Conservation (phyloP, 352 stramenopile genomes). For the Blastocystis hominis region DNA sequence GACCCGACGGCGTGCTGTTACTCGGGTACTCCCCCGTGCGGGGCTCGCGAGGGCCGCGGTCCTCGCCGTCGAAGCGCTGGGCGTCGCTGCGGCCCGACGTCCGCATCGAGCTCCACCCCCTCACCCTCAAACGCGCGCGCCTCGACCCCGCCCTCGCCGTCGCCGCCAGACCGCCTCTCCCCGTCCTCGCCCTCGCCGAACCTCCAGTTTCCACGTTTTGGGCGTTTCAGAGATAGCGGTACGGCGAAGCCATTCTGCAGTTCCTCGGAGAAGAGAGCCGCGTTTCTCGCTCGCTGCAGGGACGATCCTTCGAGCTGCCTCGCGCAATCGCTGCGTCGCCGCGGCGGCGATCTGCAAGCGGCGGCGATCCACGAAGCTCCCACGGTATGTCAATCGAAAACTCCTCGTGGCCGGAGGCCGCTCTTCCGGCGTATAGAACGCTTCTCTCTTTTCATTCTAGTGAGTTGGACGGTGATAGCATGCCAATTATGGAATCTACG, state of each 20-base stretch:
- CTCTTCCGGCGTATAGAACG: background rate
- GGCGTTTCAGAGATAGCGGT: background rate
- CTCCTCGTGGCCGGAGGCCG: background rate
- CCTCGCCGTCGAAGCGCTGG: too few species aligned
- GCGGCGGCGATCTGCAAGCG: background rate
- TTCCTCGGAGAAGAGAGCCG: background rate
- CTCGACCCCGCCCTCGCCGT: background rate
- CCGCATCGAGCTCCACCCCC: slow-evolving; percentile 1
- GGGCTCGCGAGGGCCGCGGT: too few species aligned
- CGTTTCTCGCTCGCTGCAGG: background rate
- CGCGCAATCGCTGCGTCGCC: background rate
- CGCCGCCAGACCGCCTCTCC: background rate
- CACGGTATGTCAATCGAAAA: background rate
- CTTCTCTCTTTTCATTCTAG: background rate
- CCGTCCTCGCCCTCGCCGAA: background rate
- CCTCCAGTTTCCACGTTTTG: background rate
- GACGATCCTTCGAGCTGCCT: background rate
- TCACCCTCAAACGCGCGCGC: background rate
- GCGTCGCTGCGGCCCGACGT: background rate
- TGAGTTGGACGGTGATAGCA: background rate
- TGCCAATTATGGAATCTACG: slow-evolving; percentile 1
- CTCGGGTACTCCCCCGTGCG: too few species aligned
- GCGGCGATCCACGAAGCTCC: background rate
- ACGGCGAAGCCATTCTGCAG: background rate
- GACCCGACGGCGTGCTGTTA: too few species aligned